Percentiles rank a stretch among this genome's conserved stretches.
phyloP scores from a whole-genome alignment of 805 yeast species.

The Ogataea corticis region DNA sequence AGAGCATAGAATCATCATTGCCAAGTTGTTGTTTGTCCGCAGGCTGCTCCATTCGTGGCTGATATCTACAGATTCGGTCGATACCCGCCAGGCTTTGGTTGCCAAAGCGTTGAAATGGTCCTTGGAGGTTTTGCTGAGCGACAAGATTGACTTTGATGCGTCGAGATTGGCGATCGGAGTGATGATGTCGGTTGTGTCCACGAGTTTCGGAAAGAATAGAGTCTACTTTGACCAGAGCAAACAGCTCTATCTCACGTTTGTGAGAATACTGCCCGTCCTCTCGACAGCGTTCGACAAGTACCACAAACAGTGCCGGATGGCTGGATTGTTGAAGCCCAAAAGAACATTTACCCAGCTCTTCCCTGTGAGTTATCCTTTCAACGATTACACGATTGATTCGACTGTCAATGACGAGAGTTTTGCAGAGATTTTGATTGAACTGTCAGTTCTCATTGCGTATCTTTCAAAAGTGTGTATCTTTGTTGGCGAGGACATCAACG shows the following conservation, averaged over 20 bases:
- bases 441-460: conserved; percentile 59
- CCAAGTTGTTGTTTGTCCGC: conserved; percentile 62
- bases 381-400: conserved; percentile 68
- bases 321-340: conserved; percentile 48
- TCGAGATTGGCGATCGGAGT: conserved; percentile 64
- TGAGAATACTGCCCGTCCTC: conserved; percentile 56
- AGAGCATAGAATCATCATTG: conserved; percentile 54
- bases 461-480: conserved; percentile 41
- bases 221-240: conserved; percentile 33
- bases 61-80: conserved; percentile 24
- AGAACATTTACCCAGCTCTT: conserved; percentile 69
- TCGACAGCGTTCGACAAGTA: conserved; percentile 52
- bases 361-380: conserved; percentile 67
- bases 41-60: conserved; percentile 48
- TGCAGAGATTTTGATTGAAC: conserved; percentile 72
- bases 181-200: conserved; percentile 47
- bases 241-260: conserved; percentile 44
- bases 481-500: conserved; percentile 7
- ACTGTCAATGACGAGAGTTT: conserved; percentile 65
- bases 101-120: conserved; percentile 54
- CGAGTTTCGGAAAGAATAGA: conserved; percentile 25
- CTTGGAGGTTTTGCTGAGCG: conserved; percentile 54
- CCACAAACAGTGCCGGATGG: conserved; percentile 48
- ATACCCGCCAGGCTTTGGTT: conserved; percentile 41
- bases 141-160: conserved; percentile 53